Percentiles rank a stretch among this genome's conserved stretches.
These are phyloP conservation scores for Neurospora hispaniola DNA, from an alignment of 495 filamentous ascomycete species.

Conservation along the genomic window DNA sequence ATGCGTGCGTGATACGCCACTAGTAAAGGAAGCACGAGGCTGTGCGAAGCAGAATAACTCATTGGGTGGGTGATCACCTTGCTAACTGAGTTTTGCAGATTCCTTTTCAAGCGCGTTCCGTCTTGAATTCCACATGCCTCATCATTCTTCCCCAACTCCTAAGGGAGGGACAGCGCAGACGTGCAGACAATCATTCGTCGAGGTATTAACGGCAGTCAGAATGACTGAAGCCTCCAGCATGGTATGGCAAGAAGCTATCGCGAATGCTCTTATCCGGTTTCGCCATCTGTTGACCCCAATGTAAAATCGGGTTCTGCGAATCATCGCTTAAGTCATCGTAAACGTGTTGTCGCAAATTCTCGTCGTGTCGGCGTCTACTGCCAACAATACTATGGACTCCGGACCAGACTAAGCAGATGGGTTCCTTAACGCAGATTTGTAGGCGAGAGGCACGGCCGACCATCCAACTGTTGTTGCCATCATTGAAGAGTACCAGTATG, in stretches of 20 bases:
- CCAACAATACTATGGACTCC: neutral
- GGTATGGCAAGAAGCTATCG: neutral
- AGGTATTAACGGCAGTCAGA: neutral
- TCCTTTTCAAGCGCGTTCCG: neutral
- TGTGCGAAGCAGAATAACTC: neutral
- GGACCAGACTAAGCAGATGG: neutral
- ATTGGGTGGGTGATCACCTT: neutral
- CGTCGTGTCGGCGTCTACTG: neutral
- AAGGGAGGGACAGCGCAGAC: neutral
- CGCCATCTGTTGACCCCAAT: neutral
- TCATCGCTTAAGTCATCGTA: neutral
- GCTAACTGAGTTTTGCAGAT: neutral
- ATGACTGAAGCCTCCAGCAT: neutral
- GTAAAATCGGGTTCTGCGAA: neutral
- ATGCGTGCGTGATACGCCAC: neutral
- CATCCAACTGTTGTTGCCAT: neutral
- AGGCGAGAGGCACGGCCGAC: neutral
- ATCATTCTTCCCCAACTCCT: neutral
- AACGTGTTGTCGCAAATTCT: neutral
- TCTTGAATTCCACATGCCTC: neutral
- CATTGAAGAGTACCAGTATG: neutral
- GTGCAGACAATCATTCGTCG: neutral
- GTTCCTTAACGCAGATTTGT: neutral
- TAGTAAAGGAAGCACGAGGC: neutral
- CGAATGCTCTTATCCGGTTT: neutral